Evolutionary conservation across 2,329 filamentous ascomycete species (phyloP).

Genomic region (Cordyceps tenuipes): DNA sequence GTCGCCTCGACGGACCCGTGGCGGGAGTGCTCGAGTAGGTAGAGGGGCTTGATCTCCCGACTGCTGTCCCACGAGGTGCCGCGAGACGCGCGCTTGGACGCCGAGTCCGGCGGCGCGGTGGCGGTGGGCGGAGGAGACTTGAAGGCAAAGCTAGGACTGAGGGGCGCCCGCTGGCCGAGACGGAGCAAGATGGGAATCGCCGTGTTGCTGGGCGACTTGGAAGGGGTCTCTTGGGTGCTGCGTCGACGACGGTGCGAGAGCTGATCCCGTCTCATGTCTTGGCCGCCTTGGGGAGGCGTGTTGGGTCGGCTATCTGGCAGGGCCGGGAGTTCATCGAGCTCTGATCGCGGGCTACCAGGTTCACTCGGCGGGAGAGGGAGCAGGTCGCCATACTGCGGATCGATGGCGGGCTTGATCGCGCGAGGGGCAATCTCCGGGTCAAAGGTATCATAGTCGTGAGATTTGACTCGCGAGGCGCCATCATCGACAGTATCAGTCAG

Average conservation of each 20-base stretch:
- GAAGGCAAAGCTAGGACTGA: conserved; percentile 29
- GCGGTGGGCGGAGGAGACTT: conserved; percentile 31
- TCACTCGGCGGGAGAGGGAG: conserved; percentile 55
- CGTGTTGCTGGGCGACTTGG: conserved; percentile 46
- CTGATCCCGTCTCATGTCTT: conserved; percentile 31
- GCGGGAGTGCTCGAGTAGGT: conserved; percentile 61
- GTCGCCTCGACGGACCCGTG: conserved; percentile 26
- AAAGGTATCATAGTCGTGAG: conserved; percentile 26
- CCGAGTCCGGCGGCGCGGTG: conserved; percentile 20
- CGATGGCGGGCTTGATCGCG: conserved; percentile 55
- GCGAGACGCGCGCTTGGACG: conserved; percentile 34
- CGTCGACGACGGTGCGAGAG: conserved; percentile 39
- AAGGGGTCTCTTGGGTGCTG: conserved; percentile 38
- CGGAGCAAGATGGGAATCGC: conserved; percentile 50
- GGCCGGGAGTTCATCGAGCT: conserved; percentile 32
- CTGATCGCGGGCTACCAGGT: conserved; percentile 37
- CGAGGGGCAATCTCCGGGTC: conserved; percentile 52
- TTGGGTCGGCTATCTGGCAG: conserved; percentile 54
- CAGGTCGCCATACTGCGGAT: conserved; percentile 57
- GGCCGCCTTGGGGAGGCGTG: conserved; percentile 41
- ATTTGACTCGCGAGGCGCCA: conserved; percentile 10
- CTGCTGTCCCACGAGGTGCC: conserved; percentile 55
- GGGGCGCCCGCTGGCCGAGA: conserved; percentile 39
- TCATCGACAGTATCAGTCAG: conserved; percentile 13
- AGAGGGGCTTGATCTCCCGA: conserved; percentile 71